Conservation (phyloP, 2,329 filamentous ascomycete species). For the Annulohypoxylon truncatum region DNA sequence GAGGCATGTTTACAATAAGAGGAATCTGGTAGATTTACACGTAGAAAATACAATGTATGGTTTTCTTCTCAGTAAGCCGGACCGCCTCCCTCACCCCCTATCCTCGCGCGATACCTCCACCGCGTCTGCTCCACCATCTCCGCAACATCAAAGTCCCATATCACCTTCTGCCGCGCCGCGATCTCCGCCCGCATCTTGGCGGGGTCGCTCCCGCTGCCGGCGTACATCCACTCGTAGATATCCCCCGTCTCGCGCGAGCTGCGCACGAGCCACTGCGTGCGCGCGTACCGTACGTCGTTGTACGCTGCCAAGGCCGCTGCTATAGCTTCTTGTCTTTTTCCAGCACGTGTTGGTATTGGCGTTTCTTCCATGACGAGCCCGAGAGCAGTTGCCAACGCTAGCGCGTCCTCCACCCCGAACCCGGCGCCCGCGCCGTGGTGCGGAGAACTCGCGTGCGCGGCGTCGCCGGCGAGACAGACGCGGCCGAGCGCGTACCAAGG, state of each 20-base stretch:
- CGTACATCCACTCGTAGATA: slow-evolving; percentile 53
- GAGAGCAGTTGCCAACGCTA: slow-evolving; percentile 51
- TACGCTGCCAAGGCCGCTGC: slow-evolving; percentile 54
- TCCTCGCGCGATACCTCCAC: background rate
- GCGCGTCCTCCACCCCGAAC: slow-evolving; percentile 63
- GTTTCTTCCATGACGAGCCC: slow-evolving; percentile 44
- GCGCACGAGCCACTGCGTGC: slow-evolving; percentile 58
- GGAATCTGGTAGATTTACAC: background rate
- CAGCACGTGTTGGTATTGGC: no score
- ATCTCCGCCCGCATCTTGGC: slow-evolving; percentile 54
- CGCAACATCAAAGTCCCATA: slow-evolving; percentile 55
- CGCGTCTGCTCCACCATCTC: slow-evolving; percentile 46
- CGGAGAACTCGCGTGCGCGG: slow-evolving; percentile 63
- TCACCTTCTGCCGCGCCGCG: slow-evolving; percentile 49
- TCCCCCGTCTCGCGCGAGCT: slow-evolving; percentile 54
- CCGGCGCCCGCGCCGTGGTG: slow-evolving; percentile 64
- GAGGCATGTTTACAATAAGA: background rate
- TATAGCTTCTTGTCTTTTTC: background rate
- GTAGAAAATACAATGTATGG: background rate
- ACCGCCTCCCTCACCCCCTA: background rate
- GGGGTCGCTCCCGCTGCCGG: slow-evolving; percentile 48
- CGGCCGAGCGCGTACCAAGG: slow-evolving; percentile 54
- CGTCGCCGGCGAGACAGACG: slow-evolving; percentile 62
- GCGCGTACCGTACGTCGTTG: slow-evolving; percentile 52
- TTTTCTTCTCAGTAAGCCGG: background rate